Conservation (phyloP, 2,329 filamentous ascomycete genomes). For the Aspergillus caelatus region DNA sequence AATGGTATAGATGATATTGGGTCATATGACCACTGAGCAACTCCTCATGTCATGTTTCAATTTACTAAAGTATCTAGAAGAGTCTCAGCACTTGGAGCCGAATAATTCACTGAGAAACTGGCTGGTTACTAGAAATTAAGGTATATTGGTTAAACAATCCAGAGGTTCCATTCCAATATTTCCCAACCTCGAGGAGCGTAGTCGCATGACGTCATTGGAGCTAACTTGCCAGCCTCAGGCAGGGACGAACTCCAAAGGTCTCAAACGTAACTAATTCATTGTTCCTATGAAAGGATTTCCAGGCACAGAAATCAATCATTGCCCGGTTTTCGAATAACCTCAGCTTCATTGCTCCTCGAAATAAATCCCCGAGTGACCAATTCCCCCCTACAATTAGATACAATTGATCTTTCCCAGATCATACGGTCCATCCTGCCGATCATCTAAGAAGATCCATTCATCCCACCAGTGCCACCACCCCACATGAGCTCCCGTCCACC, state of each 20-base stretch:
- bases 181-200: not conserved
- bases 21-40: not conserved
- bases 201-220: not conserved
- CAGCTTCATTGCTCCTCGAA: not conserved
- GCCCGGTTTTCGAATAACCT: not conserved
- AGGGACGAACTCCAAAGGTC: not conserved
- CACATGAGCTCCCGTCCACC: constrained; percentile 5
- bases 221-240: not conserved
- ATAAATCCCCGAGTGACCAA: not conserved
- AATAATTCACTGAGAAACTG: no score
- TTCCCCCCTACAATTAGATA: no score
- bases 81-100: no score
- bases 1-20: not conserved
- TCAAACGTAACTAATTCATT: not conserved
- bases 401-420: not conserved
- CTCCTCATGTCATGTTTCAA: not conserved
- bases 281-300: not conserved
- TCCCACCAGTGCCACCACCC: not conserved
- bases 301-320: not conserved
- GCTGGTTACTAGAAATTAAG: not conserved
- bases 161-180: no score
- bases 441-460: not conserved
- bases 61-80: not conserved
- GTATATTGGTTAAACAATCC: not conserved
- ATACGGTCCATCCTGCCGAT: not conserved